A percentile compares a stretch with the other conserved stretches of the same genome.
Evolutionary conservation across 2,329 filamentous ascomycete species (phyloP).

Genomic region (Colletotrichum eleusines): DNA sequence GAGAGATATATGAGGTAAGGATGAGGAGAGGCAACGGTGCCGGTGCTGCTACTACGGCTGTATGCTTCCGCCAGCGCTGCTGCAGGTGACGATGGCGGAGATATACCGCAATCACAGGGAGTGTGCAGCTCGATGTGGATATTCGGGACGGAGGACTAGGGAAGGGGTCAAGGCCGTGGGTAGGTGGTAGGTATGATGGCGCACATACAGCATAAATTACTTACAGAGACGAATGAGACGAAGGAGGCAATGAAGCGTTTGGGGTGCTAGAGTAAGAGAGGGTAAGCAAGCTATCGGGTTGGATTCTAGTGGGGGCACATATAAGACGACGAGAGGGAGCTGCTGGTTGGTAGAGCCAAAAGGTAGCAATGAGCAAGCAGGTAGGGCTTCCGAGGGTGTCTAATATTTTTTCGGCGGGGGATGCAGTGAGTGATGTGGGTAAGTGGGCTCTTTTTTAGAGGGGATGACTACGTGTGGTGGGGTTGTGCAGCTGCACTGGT

Average conservation of each 20-base stretch:
- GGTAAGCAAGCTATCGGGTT: conserved; percentile 38
- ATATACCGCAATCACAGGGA: conserved; percentile 35
- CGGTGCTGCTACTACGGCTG: conserved; percentile 5
- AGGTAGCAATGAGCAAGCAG: conserved; percentile 19
- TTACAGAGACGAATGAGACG: conserved; percentile 25
- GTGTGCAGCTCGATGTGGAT: conserved; percentile 37
- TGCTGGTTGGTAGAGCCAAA: conserved; percentile 7
- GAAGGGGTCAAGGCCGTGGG: conserved; percentile 17
- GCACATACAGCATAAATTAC: conserved; percentile 31
- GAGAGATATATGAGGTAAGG: conserved; percentile 25
- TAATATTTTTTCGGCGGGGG: conserved; percentile 42
- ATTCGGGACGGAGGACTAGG: conserved; percentile 19
- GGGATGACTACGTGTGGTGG: conserved; percentile 35
- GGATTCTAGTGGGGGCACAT: conserved; percentile 36
- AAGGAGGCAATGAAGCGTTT: conserved; percentile 13
- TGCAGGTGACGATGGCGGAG: conserved; percentile 26
- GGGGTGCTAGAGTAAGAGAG: conserved; percentile 35
- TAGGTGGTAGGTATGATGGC: conserved; percentile 8
- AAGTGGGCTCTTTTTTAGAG: conserved; percentile 40
- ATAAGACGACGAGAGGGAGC: conserved; percentile 27
- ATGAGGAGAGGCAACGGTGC: conserved; percentile 14
- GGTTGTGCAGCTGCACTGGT: conserved; percentile 29
- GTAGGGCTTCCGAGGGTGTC: conserved; percentile 42
- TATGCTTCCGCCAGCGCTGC: conserved; percentile 13
- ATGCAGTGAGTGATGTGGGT: conserved; percentile 40